phyloP scores from a whole-genome alignment of 805 yeast genomes.

The Blastobotrys robertii region DNA sequence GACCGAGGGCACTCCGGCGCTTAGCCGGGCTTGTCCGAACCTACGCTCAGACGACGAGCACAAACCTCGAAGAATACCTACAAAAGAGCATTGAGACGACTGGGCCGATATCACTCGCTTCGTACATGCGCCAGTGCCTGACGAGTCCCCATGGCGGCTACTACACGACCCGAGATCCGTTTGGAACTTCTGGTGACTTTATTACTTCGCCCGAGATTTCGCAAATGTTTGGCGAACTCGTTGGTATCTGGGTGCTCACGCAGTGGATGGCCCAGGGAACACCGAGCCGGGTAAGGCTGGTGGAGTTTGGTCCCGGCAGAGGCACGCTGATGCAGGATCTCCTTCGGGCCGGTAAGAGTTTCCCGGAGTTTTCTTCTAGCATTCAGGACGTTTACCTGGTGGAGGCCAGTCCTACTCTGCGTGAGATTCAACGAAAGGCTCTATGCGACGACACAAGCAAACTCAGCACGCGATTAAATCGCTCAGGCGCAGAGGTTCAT shows the following conservation, averaged over 20 bases:
- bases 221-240: constrained; percentile 76
- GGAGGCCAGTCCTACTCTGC: constrained; percentile 62
- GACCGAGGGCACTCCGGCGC: too few species aligned
- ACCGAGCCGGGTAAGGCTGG: constrained; percentile 41
- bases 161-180: constrained; percentile 67
- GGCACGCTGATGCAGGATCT: constrained; percentile 71
- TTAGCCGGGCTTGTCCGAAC: too few species aligned
- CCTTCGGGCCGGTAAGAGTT: constrained; percentile 28
- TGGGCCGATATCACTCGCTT: constrained; percentile 66
- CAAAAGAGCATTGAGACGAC: constrained; percentile 39
- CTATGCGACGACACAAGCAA: constrained; percentile 39
- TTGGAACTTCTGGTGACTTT: constrained; percentile 64
- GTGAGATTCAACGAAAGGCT: constrained; percentile 41
- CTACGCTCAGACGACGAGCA: too few species aligned
- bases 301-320: constrained; percentile 80
- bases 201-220: constrained; percentile 82
- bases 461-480: constrained; percentile 25
- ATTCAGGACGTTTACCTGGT: constrained; percentile 40
- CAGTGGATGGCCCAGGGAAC: constrained; percentile 49
- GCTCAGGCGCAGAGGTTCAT: constrained; percentile 33
- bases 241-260: constrained; percentile 55
- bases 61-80: constrained; percentile 24
- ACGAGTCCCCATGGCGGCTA: constrained; percentile 72
- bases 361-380: constrained; percentile 27
- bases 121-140: constrained; percentile 73